Conservation (phyloP, 768 basidiomycete species). For the Tephrocybe sp. region DNA sequence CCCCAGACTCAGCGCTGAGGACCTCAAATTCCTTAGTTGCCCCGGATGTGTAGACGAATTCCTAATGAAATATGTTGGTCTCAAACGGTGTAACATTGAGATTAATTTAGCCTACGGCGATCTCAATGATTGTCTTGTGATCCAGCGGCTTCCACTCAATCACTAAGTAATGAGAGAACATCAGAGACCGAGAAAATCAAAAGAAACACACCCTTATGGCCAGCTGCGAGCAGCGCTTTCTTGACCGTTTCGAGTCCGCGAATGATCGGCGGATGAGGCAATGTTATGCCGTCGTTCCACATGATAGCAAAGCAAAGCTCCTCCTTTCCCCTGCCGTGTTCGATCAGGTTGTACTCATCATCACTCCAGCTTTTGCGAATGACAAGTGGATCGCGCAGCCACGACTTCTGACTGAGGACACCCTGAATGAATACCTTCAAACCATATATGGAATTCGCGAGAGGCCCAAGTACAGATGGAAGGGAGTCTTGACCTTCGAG, state of each 20-base stretch:
- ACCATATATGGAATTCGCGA: conserved; percentile 56
- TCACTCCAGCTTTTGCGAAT: conserved; percentile 62
- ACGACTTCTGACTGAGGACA: conserved; percentile 59
- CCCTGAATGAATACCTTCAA: conserved; percentile 67
- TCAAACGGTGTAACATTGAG: too few relatives aligned
- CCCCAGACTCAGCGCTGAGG: conserved; percentile 40
- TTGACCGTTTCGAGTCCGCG: conserved; percentile 60
- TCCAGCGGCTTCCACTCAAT: conserved; percentile 67
- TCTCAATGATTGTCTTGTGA: conserved; percentile 44
- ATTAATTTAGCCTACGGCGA: conserved; percentile 36
- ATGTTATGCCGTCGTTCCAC: conserved; percentile 63
- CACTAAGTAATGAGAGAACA: conserved; percentile 36
- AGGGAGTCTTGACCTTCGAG: conserved; percentile 72
- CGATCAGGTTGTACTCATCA: conserved; percentile 54
- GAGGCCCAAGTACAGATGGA: conserved; percentile 73
- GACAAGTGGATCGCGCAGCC: conserved; percentile 63
- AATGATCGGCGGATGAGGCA: conserved; percentile 64
- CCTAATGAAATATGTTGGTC: too few relatives aligned
- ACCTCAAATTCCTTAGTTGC: conserved; percentile 45
- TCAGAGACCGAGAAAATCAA: background rate
- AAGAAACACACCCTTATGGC: conserved; percentile 56
- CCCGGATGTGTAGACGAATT: conserved; percentile 45
- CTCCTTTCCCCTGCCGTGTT: conserved; percentile 52
- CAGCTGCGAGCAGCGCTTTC: conserved; percentile 55
- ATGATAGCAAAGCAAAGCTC: conserved; percentile 58